phyloP scores from a whole-genome alignment of 2,329 filamentous ascomycete species.

The Lomentospora prolificans region DNA sequence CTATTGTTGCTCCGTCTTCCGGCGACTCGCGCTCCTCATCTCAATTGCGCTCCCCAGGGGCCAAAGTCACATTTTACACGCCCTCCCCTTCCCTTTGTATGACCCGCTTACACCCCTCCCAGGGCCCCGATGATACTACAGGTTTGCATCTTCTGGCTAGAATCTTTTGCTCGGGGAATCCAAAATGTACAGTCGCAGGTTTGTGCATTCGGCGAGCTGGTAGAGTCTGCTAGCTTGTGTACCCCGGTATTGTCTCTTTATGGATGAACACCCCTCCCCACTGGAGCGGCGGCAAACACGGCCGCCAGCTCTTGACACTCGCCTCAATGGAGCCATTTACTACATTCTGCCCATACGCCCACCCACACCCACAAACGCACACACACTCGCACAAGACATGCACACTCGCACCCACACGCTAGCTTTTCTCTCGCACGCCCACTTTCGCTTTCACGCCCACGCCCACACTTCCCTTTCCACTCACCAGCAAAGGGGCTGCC shows the following conservation, averaged over 20 bases:
- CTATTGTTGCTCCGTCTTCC: slow-evolving; percentile 6
- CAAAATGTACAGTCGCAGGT: not conserved
- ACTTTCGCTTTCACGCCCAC: not conserved
- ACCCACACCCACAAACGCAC: slow-evolving; percentile 1
- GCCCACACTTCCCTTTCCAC: slow-evolving; percentile 1
- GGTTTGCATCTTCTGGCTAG: not conserved
- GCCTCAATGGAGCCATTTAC: slow-evolving; percentile 1
- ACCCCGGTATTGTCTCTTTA: not conserved
- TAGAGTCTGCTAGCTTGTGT: not conserved
- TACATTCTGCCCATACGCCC: not conserved
- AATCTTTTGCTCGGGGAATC: not conserved
- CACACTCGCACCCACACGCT: not conserved
- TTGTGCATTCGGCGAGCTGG: not conserved
- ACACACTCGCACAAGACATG: not conserved
- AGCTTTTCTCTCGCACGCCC: not conserved
- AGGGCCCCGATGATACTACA: not conserved
- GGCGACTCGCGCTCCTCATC: not conserved
- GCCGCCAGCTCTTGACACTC: slow-evolving; percentile 2
- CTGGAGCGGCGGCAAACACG: slow-evolving; percentile 1
- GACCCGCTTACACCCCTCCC: not conserved
- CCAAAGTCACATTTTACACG: not conserved
- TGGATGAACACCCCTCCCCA: not conserved
- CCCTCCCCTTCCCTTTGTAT: not conserved
- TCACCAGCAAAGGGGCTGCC: not conserved
- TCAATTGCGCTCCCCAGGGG: not conserved